Percentiles rank a stretch among this genome's conserved stretches.
phyloP scores from a whole-genome alignment of 2,329 filamentous ascomycete genomes.

The Colletotrichum euphorbiae region DNA sequence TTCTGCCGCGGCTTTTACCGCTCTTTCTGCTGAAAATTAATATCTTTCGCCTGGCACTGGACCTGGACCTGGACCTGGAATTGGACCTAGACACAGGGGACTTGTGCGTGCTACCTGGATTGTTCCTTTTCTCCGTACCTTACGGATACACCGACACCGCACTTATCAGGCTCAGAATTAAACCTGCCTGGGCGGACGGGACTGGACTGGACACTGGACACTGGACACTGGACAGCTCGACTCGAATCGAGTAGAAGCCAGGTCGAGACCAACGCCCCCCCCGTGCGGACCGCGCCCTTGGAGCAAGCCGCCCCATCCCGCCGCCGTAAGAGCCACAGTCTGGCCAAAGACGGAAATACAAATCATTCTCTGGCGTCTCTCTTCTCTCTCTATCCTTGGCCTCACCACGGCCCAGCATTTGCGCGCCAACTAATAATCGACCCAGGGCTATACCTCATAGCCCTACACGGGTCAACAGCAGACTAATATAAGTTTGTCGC shows the following conservation, averaged over 20 bases:
- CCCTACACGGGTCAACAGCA: not conserved
- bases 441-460: slow-evolving; percentile 4
- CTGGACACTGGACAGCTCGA: not conserved
- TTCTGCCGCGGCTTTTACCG: slow-evolving; percentile 2
- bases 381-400: not conserved
- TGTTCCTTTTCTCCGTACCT: slow-evolving; percentile 1
- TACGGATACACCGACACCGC: slow-evolving; percentile 11
- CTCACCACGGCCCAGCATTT: not conserved
- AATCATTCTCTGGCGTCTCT: slow-evolving; percentile 16
- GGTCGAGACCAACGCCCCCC: slow-evolving; percentile 15
- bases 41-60: not conserved
- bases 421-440: not conserved
- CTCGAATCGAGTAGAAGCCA: not conserved
- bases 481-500: not conserved
- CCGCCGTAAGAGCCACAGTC: not conserved
- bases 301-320: slow-evolving; percentile 3
- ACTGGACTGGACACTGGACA: not conserved
- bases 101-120: not conserved
- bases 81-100: not conserved
- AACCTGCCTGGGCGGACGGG: slow-evolving; percentile 1
- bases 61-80: not conserved
- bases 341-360: slow-evolving; percentile 1
- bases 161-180: not conserved
- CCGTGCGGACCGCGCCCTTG: slow-evolving; percentile 14
- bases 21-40: not conserved